Percentiles rank a stretch among this genome's conserved stretches.
phyloP scores from a whole-genome alignment of 768 basidiomycete species.

The Russula brevipes region DNA sequence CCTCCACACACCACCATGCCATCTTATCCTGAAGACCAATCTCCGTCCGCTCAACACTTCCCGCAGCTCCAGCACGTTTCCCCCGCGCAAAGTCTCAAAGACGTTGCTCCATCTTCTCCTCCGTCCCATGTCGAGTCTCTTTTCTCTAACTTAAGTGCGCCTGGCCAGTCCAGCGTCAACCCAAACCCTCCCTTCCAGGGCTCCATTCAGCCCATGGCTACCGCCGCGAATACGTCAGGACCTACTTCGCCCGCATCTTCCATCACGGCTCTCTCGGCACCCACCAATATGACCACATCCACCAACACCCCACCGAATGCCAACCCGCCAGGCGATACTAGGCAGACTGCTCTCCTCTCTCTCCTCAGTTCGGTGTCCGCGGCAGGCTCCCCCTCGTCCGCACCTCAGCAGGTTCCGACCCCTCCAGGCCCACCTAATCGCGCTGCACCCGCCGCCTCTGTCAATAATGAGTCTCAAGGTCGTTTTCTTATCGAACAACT shows the following conservation, averaged over 20 bases:
- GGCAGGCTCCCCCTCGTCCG: slow-evolving; percentile 33
- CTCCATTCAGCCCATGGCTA: slow-evolving; percentile 29
- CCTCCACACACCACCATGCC: slow-evolving; percentile 10
- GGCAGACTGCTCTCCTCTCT: slow-evolving; percentile 68
- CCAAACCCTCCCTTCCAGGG: slow-evolving; percentile 31
- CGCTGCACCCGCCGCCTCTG: slow-evolving; percentile 44
- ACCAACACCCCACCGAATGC: slow-evolving; percentile 35
- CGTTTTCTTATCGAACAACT: slow-evolving; percentile 75
- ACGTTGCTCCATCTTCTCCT: slow-evolving; percentile 42
- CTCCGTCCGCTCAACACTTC: slow-evolving; percentile 21
- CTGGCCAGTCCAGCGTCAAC: slow-evolving; percentile 37
- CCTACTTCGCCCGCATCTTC: slow-evolving; percentile 41
- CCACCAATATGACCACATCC: slow-evolving; percentile 38
- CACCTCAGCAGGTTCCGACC: slow-evolving; percentile 60
- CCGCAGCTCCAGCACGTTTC: slow-evolving; percentile 33
- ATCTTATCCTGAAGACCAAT: slow-evolving; percentile 24
- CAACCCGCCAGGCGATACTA: slow-evolving; percentile 39
- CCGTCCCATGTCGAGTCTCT: slow-evolving; percentile 63
- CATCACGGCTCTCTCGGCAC: slow-evolving; percentile 37
- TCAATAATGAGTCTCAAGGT: slow-evolving; percentile 56
- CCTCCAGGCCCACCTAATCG: slow-evolving; percentile 55
- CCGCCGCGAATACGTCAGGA: slow-evolving; percentile 35
- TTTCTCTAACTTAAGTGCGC: slow-evolving; percentile 49
- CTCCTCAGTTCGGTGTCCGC: slow-evolving; percentile 53
- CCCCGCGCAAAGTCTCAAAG: slow-evolving; percentile 32